Base-by-base conservation (phyloP, 1,139 yeast species). In the Zygoascus sp. region DNA sequence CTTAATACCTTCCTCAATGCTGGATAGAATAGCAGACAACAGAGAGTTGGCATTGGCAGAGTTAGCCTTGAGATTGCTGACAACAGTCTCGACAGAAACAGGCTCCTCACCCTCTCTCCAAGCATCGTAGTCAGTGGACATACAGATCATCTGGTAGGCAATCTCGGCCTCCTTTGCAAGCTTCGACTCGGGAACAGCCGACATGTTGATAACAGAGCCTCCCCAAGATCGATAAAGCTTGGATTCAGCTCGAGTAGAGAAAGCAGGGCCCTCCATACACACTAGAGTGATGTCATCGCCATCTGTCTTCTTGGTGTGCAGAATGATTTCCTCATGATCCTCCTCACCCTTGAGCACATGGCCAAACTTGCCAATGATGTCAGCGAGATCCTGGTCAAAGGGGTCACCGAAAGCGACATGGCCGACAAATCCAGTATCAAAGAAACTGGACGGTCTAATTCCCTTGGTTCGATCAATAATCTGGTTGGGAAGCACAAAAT, bases 181-280 rank as follows among this genome's bases (percentile, higher is more conserved):
- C 68, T 92, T 94, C 36, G 96, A 84, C 69, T 92, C 99, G 21
- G 99, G 99, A 49, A 92, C 69, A 48, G 88, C 94, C 46, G 95
- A 83, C 98, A 92, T 92, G 71, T 92, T 92, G 66, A 94, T 92
- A 46, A 92, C 95, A 32, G 88, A 79, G 9, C 97, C 98, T 50
- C 96, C 96, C 83, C 95, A 85, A 35, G 83, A 69, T 62, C 89
- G 77, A 72, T 92, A 94, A 66, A 92, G 68, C 64, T 77, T 79
- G 16, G 96, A 87, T 70, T 92, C 99, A n/a, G 98, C 97, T 55
- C 98, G 78, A 13, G 98, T 92, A 42, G 95, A 83, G 68, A 92
- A 92, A 49, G 94, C 96, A 2, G 99, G 99, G 35, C 99, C 99
- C 68, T 92, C 99, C 98, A 92, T 92, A 69, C 98, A 92, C 52